Evolutionary conservation across 805 yeast species (phyloP).

Genomic region (Suhomyces sp.): DNA sequence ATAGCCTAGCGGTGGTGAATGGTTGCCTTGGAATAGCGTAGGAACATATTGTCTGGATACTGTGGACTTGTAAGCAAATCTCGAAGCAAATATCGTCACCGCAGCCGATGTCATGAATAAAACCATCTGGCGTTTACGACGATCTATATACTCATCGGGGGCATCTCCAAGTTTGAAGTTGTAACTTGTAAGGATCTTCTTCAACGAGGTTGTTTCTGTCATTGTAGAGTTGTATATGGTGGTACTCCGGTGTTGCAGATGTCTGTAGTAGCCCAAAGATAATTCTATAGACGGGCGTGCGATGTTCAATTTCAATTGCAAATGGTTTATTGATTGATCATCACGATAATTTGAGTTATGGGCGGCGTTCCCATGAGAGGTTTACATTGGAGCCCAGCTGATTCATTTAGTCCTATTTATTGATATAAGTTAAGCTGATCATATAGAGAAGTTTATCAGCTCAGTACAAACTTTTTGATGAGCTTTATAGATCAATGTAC

Average conservation of each 20-base stretch:
- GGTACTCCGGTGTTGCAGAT: no score
- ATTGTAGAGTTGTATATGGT: neutral
- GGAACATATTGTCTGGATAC: conserved; percentile 73
- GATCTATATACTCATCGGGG: conserved; percentile 50
- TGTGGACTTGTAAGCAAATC: conserved; percentile 74
- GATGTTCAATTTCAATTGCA: neutral
- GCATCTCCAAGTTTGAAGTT: conserved; percentile 31
- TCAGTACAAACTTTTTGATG: no score
- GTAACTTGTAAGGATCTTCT: conserved; percentile 3
- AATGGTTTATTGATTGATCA: no score
- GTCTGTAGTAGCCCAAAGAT: no score
- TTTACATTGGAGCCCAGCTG: no score
- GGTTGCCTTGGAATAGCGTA: conserved; percentile 76
- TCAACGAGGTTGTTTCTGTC: conserved; percentile 4
- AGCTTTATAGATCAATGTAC: no score
- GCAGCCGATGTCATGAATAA: conserved; percentile 71
- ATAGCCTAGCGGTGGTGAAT: conserved; percentile 73
- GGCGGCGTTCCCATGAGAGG: no score
- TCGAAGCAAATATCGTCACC: conserved; percentile 65
- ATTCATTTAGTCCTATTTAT: no score
- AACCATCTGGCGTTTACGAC: conserved; percentile 71
- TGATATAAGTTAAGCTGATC: no score
- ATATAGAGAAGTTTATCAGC: no score
- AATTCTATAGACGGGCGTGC: neutral
- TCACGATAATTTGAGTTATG: no score